Evolutionary conservation across 1,284 basidiomycete species (phyloP), one percentile per base, ranked within the genome.

Genomic region (Sanghuangporus sanghuang): DNA sequence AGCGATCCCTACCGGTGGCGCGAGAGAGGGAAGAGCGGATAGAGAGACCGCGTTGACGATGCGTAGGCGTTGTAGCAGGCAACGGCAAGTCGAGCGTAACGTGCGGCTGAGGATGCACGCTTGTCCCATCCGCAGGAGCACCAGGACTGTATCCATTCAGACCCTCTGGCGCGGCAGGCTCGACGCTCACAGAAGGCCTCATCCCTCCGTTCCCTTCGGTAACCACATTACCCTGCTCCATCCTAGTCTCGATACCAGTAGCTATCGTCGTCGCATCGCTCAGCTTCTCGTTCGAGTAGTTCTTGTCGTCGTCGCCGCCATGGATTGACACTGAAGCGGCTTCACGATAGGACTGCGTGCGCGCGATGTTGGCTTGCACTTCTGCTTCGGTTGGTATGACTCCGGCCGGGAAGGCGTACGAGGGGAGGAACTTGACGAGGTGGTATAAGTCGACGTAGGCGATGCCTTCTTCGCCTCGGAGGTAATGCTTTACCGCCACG

Each of bases 391-490:
- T 69, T 16, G 80, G 81, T 12, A 85, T 82, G 54, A 83, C 71
- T 38, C 83, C 83, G 1, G 81, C 70, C 0, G 86, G 85, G 6
- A 88, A 74, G 1, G 81, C 80, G 68, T 89, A 89, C 5, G 81
- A 76, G 1, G 86, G 86, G n/a, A 89, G 79, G 73, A 83, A 87
- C 70, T 87, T 88, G 71, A 86, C 81, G 59, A 84, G 79, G 68
- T 85, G 82, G 72, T 85, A 87, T 4, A 89, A 75, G 70, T 89
- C 86, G 68, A 80, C 84, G 62, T 72, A 75, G 66, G 70, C 80
- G 46, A 86, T 85, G 6, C 88, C 87, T 67, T 86, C 84, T 73
- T 87, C 85, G 6, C 83, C 83, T 12, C 85, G 79, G 5, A 86
- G 76, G 69, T 86, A 83, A 68, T 83, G 82, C 71, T 83, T 83